A percentile compares a stretch with the other conserved stretches of the same genome.
Evolutionary conservation across 2,329 filamentous ascomycete genomes (phyloP).

Genomic region (Fusarium piperis): DNA sequence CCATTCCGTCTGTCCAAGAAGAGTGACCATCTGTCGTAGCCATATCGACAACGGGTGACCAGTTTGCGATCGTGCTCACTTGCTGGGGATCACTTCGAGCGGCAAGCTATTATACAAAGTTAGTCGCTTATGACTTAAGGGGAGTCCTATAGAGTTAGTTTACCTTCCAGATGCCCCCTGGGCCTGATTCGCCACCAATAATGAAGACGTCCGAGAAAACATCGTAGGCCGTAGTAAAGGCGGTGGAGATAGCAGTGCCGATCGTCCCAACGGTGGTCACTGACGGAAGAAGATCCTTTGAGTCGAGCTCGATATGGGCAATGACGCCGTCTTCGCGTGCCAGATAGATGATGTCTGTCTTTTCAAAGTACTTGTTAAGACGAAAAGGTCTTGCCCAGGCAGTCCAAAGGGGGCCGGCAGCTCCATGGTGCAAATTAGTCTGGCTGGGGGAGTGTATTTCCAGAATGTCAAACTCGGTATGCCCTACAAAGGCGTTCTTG

Average conservation of each 20-base stretch:
- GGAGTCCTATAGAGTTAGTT: constrained; percentile 34
- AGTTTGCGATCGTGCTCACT: constrained; percentile 66
- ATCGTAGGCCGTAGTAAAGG: constrained; percentile 80
- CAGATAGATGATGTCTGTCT: constrained; percentile 83
- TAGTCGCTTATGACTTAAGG: constrained; percentile 9
- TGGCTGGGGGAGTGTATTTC: constrained; percentile 52
- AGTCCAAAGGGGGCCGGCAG: constrained; percentile 73
- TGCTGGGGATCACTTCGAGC: constrained; percentile 61
- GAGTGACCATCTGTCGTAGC: constrained; percentile 55
- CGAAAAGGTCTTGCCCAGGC: constrained; percentile 85
- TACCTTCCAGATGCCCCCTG: constrained; percentile 80
- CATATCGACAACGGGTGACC: constrained; percentile 68
- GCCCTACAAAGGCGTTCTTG: constrained; percentile 62
- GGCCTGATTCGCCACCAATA: constrained; percentile 79
- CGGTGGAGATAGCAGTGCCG: constrained; percentile 80
- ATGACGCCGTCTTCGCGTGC: constrained; percentile 88
- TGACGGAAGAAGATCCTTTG: constrained; percentile 63
- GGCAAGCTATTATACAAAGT: constrained; percentile 53
- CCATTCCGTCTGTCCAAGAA: constrained; percentile 31
- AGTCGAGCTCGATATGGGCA: constrained; percentile 75
- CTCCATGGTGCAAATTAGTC: constrained; percentile 59
- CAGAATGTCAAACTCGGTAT: constrained; percentile 59
- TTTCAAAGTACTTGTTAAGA: constrained; percentile 67
- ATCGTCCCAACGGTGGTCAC: constrained; percentile 68
- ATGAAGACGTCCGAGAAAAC: constrained; percentile 80